phyloP scores from a whole-genome alignment of 768 basidiomycete species.

The Leucocoprinus sp. region DNA sequence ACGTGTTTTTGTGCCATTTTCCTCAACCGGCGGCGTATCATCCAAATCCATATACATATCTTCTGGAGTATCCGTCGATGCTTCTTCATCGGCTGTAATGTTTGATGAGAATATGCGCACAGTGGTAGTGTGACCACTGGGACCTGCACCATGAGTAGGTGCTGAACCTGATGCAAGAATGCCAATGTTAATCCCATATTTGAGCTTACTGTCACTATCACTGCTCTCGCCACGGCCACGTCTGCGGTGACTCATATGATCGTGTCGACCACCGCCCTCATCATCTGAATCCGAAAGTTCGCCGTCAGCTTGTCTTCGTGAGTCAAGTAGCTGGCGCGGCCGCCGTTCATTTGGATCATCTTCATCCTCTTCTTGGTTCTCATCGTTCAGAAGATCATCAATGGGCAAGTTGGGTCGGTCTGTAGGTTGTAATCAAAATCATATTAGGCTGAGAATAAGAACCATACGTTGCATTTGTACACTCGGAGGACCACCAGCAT shows the following conservation, averaged over 20 bases:
- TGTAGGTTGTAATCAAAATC: conserved; percentile 22
- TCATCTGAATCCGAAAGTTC: conserved; percentile 97
- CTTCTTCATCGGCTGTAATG: conserved; percentile 1
- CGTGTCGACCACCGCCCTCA: conserved; percentile 80
- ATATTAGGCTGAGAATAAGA: not conserved
- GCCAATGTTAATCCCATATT: conserved; percentile 62
- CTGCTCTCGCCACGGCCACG: conserved; percentile 45
- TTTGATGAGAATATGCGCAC: conserved; percentile 32
- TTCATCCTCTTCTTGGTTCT: conserved; percentile 75
- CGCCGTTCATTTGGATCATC: conserved; percentile 70
- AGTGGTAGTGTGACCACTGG: conserved; percentile 59
- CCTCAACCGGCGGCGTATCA: conserved; percentile 2
- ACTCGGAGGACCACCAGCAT: conserved; percentile 82
- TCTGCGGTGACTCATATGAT: conserved; percentile 54
- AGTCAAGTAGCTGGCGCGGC: conserved; percentile 71
- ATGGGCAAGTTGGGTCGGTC: conserved; percentile 81
- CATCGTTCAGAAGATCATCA: conserved; percentile 78
- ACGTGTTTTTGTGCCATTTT: not conserved
- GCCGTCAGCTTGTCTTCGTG: conserved; percentile 73
- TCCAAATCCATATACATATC: conserved; percentile 34
- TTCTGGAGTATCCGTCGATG: conserved; percentile 7
- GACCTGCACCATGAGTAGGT: conserved; percentile 65
- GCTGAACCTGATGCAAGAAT: conserved; percentile 59
- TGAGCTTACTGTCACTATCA: conserved; percentile 36
- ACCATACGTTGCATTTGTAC: conserved; percentile 79